Evolutionary conservation across 1,284 basidiomycete genomes (phyloP).

Genomic region (Xerocomus nothofagi): DNA sequence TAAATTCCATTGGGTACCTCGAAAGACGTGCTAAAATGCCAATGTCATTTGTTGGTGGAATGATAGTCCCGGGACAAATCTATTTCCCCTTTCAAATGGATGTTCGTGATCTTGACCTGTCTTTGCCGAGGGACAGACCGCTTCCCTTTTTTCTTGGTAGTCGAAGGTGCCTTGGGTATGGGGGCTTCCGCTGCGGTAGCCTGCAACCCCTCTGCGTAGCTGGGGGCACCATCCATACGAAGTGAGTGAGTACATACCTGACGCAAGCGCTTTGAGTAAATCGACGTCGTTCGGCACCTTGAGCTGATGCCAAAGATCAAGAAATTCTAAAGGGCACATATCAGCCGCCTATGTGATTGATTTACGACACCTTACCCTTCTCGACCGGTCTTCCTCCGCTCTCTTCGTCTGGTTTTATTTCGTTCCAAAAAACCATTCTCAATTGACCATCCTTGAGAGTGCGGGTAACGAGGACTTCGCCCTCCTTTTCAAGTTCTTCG

Average conservation of each 20-base stretch:
- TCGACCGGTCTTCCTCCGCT: constrained; percentile 71
- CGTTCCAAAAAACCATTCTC: constrained; percentile 91
- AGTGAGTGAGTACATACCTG: constrained; percentile 43
- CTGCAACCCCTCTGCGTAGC: constrained; percentile 66
- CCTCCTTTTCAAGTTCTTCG: constrained; percentile 84
- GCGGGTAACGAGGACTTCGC: constrained; percentile 83
- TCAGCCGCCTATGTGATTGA: neutral
- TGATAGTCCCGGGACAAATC: constrained; percentile 77
- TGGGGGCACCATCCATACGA: constrained; percentile 3
- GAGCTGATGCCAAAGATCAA: constrained; percentile 81
- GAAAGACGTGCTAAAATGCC: neutral
- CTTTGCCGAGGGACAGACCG: constrained; percentile 73
- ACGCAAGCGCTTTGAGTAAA: constrained; percentile 70
- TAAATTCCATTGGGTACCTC: constrained; percentile 1
- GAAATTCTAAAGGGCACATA: constrained; percentile 62
- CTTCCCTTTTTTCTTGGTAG: constrained; percentile 78
- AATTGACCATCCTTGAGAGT: constrained; percentile 82
- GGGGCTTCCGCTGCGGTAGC: constrained; percentile 60
- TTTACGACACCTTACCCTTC: constrained; percentile 56
- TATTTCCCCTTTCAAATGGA: constrained; percentile 80
- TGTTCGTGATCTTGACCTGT: constrained; percentile 82
- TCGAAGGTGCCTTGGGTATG: constrained; percentile 52
- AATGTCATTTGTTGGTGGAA: constrained; percentile 25
- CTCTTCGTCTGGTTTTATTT: constrained; percentile 74
- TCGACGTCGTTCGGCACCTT: constrained; percentile 86